Evolutionary conservation across 1,284 basidiomycete genomes (phyloP), one percentile per base, ranked within the genome.

Genomic region (Veloboletus limbatus): DNA sequence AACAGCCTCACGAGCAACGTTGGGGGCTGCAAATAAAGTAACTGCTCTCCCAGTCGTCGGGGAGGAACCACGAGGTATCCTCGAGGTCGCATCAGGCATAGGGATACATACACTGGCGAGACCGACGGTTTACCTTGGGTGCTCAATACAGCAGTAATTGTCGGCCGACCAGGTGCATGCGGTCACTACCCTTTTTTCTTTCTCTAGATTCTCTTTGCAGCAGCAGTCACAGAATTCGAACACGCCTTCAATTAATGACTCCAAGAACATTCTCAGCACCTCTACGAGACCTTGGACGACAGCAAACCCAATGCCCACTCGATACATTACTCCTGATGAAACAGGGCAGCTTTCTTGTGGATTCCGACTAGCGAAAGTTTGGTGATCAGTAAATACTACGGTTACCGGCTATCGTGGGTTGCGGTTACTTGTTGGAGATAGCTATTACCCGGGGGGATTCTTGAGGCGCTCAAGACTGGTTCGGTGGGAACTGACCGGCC

Each of bases 401-500:
- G n/a, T n/a, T n/a, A n/a, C n/a, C n/a, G n/a, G n/a, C n/a, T n/a
- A n/a, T n/a, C 54, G 40, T 40, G 28, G 39, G 33, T 28, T 37
- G 35, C 38, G 36, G 52, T 31, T 38, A 30, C 42, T 40, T 14
- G 43, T n/a, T n/a, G n/a, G n/a, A n/a, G n/a, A n/a, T n/a, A n/a
- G n/a, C n/a, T 16, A 35, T 11, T 21, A 13, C 7, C 21, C 20
- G 26, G n/a, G 25, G 11, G 33, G 42, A 41, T 43, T 43, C 43
- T 9, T 30, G 31, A 49, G 31, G 27, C 56, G 53, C 53, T 39
- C 31, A 46, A 39, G 45, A 22, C 49, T 42, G 47, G 44, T 41
- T 56, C 22, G 60, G 65, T 67, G 65, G 61, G 63, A 66, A 65
- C 43, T 45, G 40, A 47, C 41, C 53, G 52, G 54, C 48, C 57